Conservation (phyloP, 805 yeast species). For the Lachancea nothofagi region DNA sequence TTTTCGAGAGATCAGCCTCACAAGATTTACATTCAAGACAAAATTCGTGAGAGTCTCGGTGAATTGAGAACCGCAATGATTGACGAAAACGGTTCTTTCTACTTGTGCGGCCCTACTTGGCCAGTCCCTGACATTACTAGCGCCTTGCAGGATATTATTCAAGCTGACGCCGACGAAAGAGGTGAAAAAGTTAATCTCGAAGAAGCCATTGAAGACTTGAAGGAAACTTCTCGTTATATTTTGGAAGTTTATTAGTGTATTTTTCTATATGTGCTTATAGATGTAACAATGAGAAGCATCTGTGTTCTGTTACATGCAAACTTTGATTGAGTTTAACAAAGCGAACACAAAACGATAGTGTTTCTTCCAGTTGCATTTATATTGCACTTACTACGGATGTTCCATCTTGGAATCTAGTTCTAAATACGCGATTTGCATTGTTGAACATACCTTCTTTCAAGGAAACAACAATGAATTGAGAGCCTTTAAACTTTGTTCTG, state of each 20-base stretch:
- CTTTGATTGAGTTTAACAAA: no score
- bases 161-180: slow-evolving; percentile 59
- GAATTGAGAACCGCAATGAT: slow-evolving; percentile 77
- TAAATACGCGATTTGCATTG: slow-evolving; percentile 89
- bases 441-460: slow-evolving; percentile 98
- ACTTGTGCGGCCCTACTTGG: slow-evolving; percentile 98
- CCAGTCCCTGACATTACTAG: slow-evolving; percentile 95
- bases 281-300: no score
- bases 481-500: slow-evolving; percentile 89
- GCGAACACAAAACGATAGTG: no score
- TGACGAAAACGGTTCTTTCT: slow-evolving; percentile 77
- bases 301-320: no score
- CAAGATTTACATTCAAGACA: slow-evolving; percentile 92
- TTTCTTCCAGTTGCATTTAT: slow-evolving; percentile 31
- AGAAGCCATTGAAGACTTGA: slow-evolving; percentile 84
- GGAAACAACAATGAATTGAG: slow-evolving; percentile 94
- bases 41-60: slow-evolving; percentile 69
- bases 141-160: slow-evolving; percentile 77
- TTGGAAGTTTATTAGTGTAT: slow-evolving; percentile 74
- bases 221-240: slow-evolving; percentile 86
- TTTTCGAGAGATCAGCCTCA: slow-evolving; percentile 96
- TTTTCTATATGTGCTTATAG: not conserved
- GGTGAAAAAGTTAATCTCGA: slow-evolving; percentile 69
- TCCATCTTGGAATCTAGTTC: slow-evolving; percentile 94
- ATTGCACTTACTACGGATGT: slow-evolving; percentile 83